Evolutionary conservation across 208 protist genomes (phyloP).

Genomic region (Leishmania mexicana): DNA sequence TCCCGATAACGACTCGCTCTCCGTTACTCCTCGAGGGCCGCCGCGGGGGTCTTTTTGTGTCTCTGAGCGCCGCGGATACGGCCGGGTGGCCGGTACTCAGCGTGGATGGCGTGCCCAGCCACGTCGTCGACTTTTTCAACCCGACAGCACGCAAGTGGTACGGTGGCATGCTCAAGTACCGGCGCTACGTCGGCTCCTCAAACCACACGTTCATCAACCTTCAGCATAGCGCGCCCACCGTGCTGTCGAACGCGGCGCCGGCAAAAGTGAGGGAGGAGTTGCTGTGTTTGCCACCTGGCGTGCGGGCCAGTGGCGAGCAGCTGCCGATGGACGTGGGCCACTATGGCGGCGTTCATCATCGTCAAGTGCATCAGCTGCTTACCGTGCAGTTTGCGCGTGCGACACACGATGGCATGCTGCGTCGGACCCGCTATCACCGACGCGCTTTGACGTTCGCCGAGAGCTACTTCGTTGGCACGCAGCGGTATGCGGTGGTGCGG

Average conservation of each 20-base stretch:
- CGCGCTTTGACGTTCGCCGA: conserved; percentile 96
- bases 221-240: conserved; percentile 96
- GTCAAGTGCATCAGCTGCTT: conserved; percentile 98
- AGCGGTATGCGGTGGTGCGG: conserved; percentile 91
- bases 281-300: not conserved
- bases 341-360: conserved; percentile 74
- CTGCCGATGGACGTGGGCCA: conserved; percentile 93
- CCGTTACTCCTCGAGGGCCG: conserved; percentile 74
- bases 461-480: conserved; percentile 96
- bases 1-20: conserved; percentile 84
- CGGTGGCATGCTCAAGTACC: conserved; percentile 79
- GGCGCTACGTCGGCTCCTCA: conserved; percentile 92
- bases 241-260: conserved; percentile 28
- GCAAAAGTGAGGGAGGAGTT: conserved; percentile 25
- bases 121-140: conserved; percentile 94
- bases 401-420: conserved; percentile 71
- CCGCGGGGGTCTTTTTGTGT: conserved; percentile 81
- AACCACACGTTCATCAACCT: conserved; percentile 94
- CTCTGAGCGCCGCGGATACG: conserved; percentile 40
- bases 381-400: conserved; percentile 82
- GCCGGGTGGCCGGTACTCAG: conserved; percentile 35
- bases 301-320: not conserved
- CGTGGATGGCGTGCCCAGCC: conserved; percentile 48
- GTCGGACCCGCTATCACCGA: conserved; percentile 43
- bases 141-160: conserved; percentile 89